Conservation (phyloP, 345 rosid genomes). For the Cochlearia excelsa region DNA sequence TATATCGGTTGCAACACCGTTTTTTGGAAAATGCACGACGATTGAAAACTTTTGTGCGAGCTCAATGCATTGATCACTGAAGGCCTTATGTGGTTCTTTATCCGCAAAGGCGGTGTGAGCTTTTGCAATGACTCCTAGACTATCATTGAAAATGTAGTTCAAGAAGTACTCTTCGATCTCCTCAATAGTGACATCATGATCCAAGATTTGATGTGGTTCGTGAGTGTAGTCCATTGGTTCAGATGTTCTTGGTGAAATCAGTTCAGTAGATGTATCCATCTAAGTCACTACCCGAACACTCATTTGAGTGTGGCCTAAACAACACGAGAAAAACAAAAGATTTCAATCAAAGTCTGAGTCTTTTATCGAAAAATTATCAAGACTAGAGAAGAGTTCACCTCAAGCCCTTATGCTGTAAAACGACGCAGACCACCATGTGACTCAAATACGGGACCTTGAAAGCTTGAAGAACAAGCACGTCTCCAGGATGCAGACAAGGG, state of each 20-base stretch:
- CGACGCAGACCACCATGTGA: conserved; percentile 58
- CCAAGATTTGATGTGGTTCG: conserved; percentile 45
- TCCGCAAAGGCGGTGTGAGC: conserved; percentile 51
- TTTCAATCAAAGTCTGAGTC: background rate
- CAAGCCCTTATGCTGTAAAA: conserved; percentile 55
- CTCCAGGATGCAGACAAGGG: conserved; percentile 72
- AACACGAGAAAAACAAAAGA: background rate
- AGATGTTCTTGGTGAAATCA: conserved; percentile 44
- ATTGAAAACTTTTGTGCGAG: conserved; percentile 48
- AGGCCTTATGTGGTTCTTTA: conserved; percentile 38
- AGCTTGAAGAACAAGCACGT: conserved; percentile 49
- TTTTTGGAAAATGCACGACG: conserved; percentile 62
- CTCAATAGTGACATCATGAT: conserved; percentile 68
- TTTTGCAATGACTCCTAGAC: conserved; percentile 46
- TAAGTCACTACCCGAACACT: conserved; percentile 79
- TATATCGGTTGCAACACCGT: conserved; percentile 51
- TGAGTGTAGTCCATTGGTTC: conserved; percentile 71
- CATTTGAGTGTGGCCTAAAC: conserved; percentile 72
- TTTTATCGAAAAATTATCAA: background rate
- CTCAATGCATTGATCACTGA: conserved; percentile 37
- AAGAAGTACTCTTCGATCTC: conserved; percentile 54
- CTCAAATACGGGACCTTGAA: conserved; percentile 43
- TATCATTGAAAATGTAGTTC: conserved; percentile 49
- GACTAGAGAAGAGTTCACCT: conserved; percentile 32
- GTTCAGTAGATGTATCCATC: conserved; percentile 75